Base-by-base conservation (phyloP, 1,284 basidiomycete species). In the Marasmius oreades region DNA sequence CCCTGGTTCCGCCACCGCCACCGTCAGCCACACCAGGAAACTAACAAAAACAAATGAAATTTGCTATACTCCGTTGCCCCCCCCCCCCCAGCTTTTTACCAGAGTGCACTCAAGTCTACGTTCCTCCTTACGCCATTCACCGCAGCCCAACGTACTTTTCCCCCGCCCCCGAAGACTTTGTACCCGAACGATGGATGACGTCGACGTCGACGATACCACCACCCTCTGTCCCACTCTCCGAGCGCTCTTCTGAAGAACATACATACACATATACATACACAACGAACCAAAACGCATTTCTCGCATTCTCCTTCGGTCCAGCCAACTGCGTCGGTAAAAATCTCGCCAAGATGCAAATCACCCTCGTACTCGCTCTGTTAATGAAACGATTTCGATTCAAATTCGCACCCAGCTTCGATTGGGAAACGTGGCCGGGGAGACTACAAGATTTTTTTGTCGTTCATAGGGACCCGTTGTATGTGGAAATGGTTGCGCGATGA, bases 261-360 rank as follows among this genome's bases (percentile, higher is more conserved):
- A n/a, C 12, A 37, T 11, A 37, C 2, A 37, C 33, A 3, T 31
- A 62, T 43, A 37, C 63, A 67, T 42, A 63, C 10, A 31, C 28
- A 31, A 31, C 28, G 10, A 31, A 70, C 23, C 54, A 59, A 14
- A 61, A 58, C 5, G 74, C 74, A 1, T 77, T 73, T 55, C 70
- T 77, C 26, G 73, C 75, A 0, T 77, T 75, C 63, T 74, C 71
- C 10, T 57, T 61, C 51, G 75, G 75, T 0, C 69, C 71, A 14
- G 68, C 70, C 5, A 73, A 70, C 55, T 77, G 75, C 55, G 69
- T 70, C 6, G 75, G 74, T 1, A 70, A 70, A 52, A 61, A 61
- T 18, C 55, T 76, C 18, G 75, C 74, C 4, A 58, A 66, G 47
- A 62, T 67, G 36, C 71, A 75, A 60, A 62, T 75, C 61, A 62